Evolutionary conservation across 1,284 basidiomycete species (phyloP).

Genomic region (Apiotrichum domesticum): DNA sequence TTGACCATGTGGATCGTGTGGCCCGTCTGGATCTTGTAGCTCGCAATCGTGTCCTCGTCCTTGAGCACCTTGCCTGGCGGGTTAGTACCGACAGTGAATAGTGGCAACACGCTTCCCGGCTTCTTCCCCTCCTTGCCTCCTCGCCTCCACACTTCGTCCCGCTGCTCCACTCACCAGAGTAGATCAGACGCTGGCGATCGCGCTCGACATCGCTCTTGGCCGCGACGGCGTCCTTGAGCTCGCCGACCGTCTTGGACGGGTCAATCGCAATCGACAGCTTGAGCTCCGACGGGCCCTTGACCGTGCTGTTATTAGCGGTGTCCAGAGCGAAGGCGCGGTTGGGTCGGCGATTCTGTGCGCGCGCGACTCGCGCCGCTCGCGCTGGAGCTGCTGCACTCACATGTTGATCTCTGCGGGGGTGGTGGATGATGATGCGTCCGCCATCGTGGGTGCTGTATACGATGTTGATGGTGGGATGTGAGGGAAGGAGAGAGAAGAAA

Average conservation of each 20-base stretch:
- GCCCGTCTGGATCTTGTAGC: constrained; percentile 69
- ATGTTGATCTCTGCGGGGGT: constrained; percentile 21
- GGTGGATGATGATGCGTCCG: constrained; percentile 17
- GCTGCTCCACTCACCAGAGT: constrained; percentile 57
- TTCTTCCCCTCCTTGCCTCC: no score
- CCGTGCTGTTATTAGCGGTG: constrained; percentile 28
- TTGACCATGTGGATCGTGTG: constrained; percentile 94
- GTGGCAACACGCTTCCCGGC: background rate
- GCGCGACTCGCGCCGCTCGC: no score
- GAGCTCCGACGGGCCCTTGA: constrained; percentile 73
- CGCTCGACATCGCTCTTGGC: constrained; percentile 76
- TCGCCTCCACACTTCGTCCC: background rate
- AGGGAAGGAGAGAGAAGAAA: background rate
- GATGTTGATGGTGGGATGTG: background rate
- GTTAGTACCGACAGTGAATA: background rate
- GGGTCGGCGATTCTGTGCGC: no score
- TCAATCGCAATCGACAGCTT: constrained; percentile 78
- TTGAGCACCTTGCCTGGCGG: constrained; percentile 50
- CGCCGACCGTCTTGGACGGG: constrained; percentile 62
- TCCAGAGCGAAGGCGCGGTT: background rate
- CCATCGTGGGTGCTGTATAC: constrained; percentile 11
- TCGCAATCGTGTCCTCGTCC: constrained; percentile 73
- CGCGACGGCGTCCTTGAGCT: constrained; percentile 79
- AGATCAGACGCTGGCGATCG: constrained; percentile 76
- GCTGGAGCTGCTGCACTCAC: constrained; percentile 10